Conservation (phyloP, 495 filamentous ascomycete genomes). For the Xylaria telfairii region DNA sequence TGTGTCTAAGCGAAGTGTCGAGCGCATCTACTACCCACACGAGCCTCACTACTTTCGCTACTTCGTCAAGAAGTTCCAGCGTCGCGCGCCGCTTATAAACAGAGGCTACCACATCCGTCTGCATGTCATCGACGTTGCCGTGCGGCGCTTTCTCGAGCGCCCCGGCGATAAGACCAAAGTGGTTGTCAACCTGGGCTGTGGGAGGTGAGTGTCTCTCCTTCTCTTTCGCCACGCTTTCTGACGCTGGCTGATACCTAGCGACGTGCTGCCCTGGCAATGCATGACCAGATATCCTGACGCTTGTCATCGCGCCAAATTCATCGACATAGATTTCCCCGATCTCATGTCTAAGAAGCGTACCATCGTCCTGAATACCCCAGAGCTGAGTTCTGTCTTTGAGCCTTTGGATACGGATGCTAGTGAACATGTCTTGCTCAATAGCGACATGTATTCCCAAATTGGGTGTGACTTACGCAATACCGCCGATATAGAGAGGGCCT, state of each 20-base stretch:
- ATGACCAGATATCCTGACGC: slow-evolving; percentile 64
- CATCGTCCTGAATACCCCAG: slow-evolving; percentile 64
- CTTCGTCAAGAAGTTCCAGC: slow-evolving; percentile 83
- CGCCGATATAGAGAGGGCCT: slow-evolving; percentile 57
- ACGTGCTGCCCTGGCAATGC: slow-evolving; percentile 88
- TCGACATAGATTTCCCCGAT: slow-evolving; percentile 88
- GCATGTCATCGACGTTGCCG: slow-evolving; percentile 75
- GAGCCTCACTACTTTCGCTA: slow-evolving; percentile 83
- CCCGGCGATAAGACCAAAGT: slow-evolving; percentile 68
- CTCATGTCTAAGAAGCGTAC: slow-evolving; percentile 77
- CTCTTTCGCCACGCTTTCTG: slow-evolving; percentile 22
- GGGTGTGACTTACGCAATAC: slow-evolving; percentile 82
- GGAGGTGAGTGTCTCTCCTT: slow-evolving; percentile 67
- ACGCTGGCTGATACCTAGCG: slow-evolving; percentile 55
- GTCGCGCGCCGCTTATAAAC: slow-evolving; percentile 84
- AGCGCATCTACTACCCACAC: slow-evolving; percentile 75
- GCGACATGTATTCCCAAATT: slow-evolving; percentile 74
- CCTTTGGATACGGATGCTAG: slow-evolving; percentile 52
- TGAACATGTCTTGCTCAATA: slow-evolving; percentile 59
- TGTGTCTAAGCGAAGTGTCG: slow-evolving; percentile 87
- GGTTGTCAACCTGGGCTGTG: slow-evolving; percentile 87
- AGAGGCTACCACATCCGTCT: slow-evolving; percentile 87
- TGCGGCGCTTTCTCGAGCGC: slow-evolving; percentile 71
- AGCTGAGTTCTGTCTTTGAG: slow-evolving; percentile 60
- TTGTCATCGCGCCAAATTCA: slow-evolving; percentile 66